These are phyloP conservation scores for Astragalus glycyphyllos DNA, from an alignment of 306 rosid species.

Conservation along the genomic window DNA sequence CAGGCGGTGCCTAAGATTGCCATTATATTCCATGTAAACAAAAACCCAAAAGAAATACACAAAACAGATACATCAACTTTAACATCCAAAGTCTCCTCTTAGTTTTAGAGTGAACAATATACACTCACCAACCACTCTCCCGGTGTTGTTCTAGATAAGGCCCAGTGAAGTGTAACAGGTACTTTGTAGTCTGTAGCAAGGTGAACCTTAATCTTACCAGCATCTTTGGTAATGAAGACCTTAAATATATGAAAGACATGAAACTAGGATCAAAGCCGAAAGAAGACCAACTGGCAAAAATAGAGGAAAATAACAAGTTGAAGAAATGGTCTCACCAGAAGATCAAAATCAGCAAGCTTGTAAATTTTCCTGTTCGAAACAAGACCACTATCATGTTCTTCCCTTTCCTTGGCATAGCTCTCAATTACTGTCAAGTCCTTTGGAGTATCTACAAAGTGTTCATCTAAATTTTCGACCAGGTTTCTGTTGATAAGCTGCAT, in stretches of 20 bases:
- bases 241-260: slow-evolving; percentile 46
- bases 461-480: slow-evolving; percentile 51
- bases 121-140: slow-evolving; percentile 93
- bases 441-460: slow-evolving; percentile 53
- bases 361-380: slow-evolving; percentile 60
- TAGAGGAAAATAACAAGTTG: slow-evolving; percentile 39
- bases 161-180: slow-evolving; percentile 89
- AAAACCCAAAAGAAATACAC: slow-evolving; percentile 4
- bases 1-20: slow-evolving; percentile 81
- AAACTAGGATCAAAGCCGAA: slow-evolving; percentile 42
- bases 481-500: slow-evolving; percentile 69
- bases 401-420: slow-evolving; percentile 62
- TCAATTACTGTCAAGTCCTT: slow-evolving; percentile 66
- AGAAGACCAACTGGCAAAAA: slow-evolving; percentile 16
- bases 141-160: slow-evolving; percentile 68
- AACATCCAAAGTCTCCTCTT: slow-evolving; percentile 37
- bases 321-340: slow-evolving; percentile 69
- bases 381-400: slow-evolving; percentile 65
- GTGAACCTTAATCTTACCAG: slow-evolving; percentile 74
- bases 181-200: slow-evolving; percentile 75
- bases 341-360: slow-evolving; percentile 63
- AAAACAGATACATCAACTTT: slow-evolving; percentile 30
- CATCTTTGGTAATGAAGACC: slow-evolving; percentile 80
- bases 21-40: slow-evolving; percentile 38
- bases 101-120: slow-evolving; percentile 40